A percentile compares a stretch with the other conserved stretches of the same genome.
Conservation (phyloP, 352 stramenopile genomes). For the Aphanomyces invadans region DNA sequence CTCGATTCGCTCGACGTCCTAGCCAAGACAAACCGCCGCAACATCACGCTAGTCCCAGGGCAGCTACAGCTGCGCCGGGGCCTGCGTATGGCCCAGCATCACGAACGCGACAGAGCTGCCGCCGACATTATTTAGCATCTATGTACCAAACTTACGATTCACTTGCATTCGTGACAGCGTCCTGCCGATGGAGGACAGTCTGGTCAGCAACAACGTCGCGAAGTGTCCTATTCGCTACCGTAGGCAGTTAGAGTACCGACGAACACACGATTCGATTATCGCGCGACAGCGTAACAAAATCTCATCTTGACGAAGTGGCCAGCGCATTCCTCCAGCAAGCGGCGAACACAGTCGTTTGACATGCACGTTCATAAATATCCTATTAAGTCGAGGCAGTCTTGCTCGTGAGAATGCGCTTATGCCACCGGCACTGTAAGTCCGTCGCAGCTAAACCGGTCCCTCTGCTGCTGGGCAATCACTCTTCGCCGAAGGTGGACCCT, state of each 20-base stretch:
- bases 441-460: background rate
- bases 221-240: too few relatives aligned
- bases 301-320: too few relatives aligned
- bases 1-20: background rate
- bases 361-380: background rate
- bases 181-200: too few relatives aligned
- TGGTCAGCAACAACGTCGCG: too few relatives aligned
- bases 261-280: too few relatives aligned
- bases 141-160: too few relatives aligned
- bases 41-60: background rate
- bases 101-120: background rate
- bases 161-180: too few relatives aligned
- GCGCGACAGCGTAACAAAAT: too few relatives aligned
- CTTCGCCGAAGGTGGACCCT: background rate
- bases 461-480: background rate
- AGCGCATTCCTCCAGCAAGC: too few relatives aligned
- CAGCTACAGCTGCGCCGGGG: background rate
- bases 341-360: too few relatives aligned
- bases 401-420: background rate
- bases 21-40: conserved; percentile 1
- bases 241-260: too few relatives aligned
- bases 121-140: background rate
- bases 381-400: background rate
- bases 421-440: background rate
- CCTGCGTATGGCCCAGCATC: background rate